Evolutionary conservation across 108 stramenopile species (phyloP).

Genomic region (Pinguiococcus pyrenoidosus): DNA sequence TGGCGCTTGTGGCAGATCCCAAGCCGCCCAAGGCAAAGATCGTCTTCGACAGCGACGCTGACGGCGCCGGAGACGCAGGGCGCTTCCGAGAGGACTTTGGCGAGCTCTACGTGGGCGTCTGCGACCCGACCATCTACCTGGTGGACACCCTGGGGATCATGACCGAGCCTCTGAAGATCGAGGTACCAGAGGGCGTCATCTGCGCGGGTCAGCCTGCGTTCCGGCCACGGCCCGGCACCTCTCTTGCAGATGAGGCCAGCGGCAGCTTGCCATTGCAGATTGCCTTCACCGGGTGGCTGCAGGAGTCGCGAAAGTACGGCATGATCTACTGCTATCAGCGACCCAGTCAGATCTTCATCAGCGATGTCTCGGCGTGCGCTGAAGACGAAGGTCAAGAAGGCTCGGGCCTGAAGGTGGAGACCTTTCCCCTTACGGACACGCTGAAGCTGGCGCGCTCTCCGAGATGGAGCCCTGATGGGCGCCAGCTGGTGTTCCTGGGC

Average conservation of each 20-base stretch:
- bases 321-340: neutral
- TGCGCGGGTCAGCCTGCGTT: neutral
- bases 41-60: too few relatives aligned
- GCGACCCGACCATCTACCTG: neutral
- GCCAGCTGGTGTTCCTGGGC: neutral
- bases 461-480: neutral
- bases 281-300: neutral
- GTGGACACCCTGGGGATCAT: neutral
- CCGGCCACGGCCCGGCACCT: neutral
- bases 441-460: constrained; percentile 8
- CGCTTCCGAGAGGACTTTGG: neutral
- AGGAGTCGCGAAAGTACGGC: neutral
- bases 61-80: too few relatives aligned
- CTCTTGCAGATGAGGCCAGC: too few relatives aligned
- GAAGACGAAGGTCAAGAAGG: neutral
- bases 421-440: too few relatives aligned
- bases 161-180: neutral
- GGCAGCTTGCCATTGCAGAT: too few relatives aligned
- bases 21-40: too few relatives aligned
- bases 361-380: neutral
- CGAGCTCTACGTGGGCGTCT: neutral
- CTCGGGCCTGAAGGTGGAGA: too few relatives aligned
- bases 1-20: too few relatives aligned
- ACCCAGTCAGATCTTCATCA: neutral
- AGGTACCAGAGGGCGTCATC: neutral